Base-by-base conservation (phyloP, 306 rosid genomes). In the Rosa multiflora region DNA sequence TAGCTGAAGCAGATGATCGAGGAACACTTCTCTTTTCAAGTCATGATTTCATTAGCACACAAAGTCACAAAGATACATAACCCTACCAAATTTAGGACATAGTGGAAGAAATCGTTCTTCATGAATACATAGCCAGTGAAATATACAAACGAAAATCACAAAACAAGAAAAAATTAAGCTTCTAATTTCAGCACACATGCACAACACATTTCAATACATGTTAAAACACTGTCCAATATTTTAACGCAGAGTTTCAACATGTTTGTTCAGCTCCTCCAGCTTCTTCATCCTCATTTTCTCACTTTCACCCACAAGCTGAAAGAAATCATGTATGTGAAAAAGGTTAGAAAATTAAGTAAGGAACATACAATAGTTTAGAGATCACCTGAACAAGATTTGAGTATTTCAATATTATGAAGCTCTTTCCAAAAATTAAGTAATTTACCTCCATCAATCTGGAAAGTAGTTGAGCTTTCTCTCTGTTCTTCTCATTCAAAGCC, bases 261-360 rank as follows among this genome's bases (percentile, higher is more conserved):
- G 86, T 85, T 89, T 94, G 94, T 91, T 91, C 84, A 94, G 86
- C 80, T 94, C 98, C 64, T 92, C 98, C 83, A 94, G 92, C 91
- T 94, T 94, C 88, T 89, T 92, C 97, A 94, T 85, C 89, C 98
- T 87, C 87, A 89, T 18, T 70, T 40, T 78, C 83, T 84, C 87
- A 46, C 87, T 94, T 82, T 82, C 88, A 75, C 76, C 55, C 79
- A 87, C 90, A 82, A 87, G 76, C 90, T 87, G 85, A 58, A 20
- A 56, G 47, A 42, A 46, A 15, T 5, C 12, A 59, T 11, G 26
- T 0, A 59, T 3, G 37, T 37, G 13, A 52, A 64, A 12, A 67
- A 53, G 4, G 17, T 32, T 17, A 15, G 3, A 43, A 79, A 40
- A 13, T 51, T 13, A 13, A 13, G 18, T 12, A 48, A 35, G 58